phyloP scores from a whole-genome alignment of 2,329 filamentous ascomycete species.

The Epichloe glyceriae region DNA sequence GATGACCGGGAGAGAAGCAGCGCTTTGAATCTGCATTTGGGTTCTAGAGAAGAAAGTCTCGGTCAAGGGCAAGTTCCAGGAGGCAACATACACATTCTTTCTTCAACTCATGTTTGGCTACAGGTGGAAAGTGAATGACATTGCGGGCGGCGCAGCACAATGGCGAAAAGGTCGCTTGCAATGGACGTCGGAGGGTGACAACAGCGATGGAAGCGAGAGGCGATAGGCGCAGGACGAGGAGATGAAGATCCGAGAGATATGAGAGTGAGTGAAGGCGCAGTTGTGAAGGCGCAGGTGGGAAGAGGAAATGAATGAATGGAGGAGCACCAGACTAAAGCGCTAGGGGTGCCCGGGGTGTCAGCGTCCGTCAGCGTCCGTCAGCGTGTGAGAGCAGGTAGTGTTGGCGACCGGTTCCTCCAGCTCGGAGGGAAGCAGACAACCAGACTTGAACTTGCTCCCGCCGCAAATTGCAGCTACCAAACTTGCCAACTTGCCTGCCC shows the following conservation, averaged over 20 bases:
- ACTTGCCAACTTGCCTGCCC: too few relatives aligned
- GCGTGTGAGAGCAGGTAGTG: neutral
- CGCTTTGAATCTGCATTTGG: neutral
- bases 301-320: neutral
- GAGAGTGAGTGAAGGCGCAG: neutral
- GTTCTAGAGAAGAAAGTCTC: neutral
- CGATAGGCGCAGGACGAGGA: neutral
- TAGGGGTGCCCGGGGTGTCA: neutral
- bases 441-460: too few relatives aligned
- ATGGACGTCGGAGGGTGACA: neutral
- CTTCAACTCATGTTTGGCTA: slow-evolving; percentile 27
- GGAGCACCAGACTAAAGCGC: neutral
- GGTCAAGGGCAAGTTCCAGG: neutral
- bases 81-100: slow-evolving; percentile 29
- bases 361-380: neutral
- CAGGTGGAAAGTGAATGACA: slow-evolving; percentile 20
- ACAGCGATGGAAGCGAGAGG: neutral
- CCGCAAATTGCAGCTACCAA: too few relatives aligned
- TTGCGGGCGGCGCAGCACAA: slow-evolving; percentile 18
- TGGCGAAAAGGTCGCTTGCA: slow-evolving; percentile 7
- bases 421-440: too few relatives aligned
- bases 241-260: neutral
- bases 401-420: too few relatives aligned
- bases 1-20: slow-evolving; percentile 3
- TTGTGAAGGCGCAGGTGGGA: neutral